Evolutionary conservation across 495 filamentous ascomycete genomes (phyloP), one percentile per base, ranked within the genome.

Genomic region (Penicillium angulare): DNA sequence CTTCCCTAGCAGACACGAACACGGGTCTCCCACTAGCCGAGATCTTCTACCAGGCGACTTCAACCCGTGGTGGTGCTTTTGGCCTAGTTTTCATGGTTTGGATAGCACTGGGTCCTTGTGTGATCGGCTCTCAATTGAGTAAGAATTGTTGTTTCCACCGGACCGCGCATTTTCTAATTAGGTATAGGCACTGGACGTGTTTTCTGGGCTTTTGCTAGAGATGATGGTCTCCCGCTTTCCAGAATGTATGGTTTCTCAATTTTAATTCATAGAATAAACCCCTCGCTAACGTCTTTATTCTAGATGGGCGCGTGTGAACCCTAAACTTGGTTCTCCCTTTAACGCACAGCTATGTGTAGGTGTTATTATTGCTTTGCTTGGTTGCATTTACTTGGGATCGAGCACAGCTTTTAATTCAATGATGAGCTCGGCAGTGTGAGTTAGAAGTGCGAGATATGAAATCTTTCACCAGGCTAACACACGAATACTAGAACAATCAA

Each of bases 171-270:
- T 24, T 33, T 32, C 49, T 63, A 15, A 63, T 39, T 0, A 23
- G 69, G 1, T 76, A 76, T 17, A 49, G 81, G 82, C 40, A 85
- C 86, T 1, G 82, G 88, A 10, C 82, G 83, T 29, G 61, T 67
- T 15, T 82, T 86, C 59, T 92, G 88, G 88, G 81, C 87, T 1
- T 81, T 92, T 26, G 80, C 86, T 15, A 79, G 88, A 22, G 88
- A 92, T 57, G 76, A 83, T 9, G 72, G 68, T 12, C 65, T 70
- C 6, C 72, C 70, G 0, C 61, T 71, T 13, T 65, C 67, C 0
- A 49, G 54, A 10, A 43, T 69, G 61, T 71, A 57, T 49, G 60
- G 33, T 2, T 8, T 31, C 13, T 3, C 3, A 16, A 20, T 3
- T 32, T 15, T 26, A 0, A n/a, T 10, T 12, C 1, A 18, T 18